Evolutionary conservation across 2,329 filamentous ascomycete genomes (phyloP).

Genomic region (Blastomyces gilchristii): DNA sequence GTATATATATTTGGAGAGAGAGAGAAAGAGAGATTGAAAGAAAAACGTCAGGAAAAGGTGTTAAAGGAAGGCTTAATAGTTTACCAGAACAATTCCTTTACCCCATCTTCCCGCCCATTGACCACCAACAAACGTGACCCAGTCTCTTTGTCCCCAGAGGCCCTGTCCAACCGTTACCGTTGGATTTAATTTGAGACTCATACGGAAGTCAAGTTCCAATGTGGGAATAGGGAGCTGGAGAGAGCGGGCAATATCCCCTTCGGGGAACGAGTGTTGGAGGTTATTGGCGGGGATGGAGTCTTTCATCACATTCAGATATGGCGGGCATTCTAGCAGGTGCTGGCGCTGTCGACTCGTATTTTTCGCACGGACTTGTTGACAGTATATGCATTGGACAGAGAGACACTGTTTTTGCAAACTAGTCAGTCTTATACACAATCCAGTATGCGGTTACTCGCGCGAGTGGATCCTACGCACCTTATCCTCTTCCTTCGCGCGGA

Average conservation of each 20-base stretch:
- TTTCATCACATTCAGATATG: slow-evolving; percentile 44
- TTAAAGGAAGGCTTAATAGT: background rate
- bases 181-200: slow-evolving; percentile 44
- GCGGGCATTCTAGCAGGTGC: slow-evolving; percentile 40
- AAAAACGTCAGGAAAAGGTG: background rate
- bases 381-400: slow-evolving; percentile 43
- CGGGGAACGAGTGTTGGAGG: slow-evolving; percentile 41
- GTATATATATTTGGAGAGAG: background rate
- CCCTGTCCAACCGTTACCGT: slow-evolving; percentile 38
- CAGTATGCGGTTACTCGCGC: background rate
- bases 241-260: slow-evolving; percentile 40
- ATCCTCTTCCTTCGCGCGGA: slow-evolving; percentile 39
- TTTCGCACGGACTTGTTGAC: slow-evolving; percentile 41
- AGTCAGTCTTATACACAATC: background rate
- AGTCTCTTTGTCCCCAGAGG: slow-evolving; percentile 42
- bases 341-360: slow-evolving; percentile 43
- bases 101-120: slow-evolving; percentile 45
- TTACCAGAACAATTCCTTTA: slow-evolving; percentile 41
- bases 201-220: slow-evolving; percentile 44
- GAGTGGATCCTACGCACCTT: slow-evolving; percentile 24
- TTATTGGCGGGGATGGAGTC: slow-evolving; percentile 44
- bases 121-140: slow-evolving; percentile 43
- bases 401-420: slow-evolving; percentile 29
- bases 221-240: slow-evolving; percentile 39
- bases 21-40: background rate